Evolutionary conservation across 2,329 filamentous ascomycete genomes (phyloP), one percentile per base, ranked within the genome.

Genomic region (Neocucurbitaria cava): DNA sequence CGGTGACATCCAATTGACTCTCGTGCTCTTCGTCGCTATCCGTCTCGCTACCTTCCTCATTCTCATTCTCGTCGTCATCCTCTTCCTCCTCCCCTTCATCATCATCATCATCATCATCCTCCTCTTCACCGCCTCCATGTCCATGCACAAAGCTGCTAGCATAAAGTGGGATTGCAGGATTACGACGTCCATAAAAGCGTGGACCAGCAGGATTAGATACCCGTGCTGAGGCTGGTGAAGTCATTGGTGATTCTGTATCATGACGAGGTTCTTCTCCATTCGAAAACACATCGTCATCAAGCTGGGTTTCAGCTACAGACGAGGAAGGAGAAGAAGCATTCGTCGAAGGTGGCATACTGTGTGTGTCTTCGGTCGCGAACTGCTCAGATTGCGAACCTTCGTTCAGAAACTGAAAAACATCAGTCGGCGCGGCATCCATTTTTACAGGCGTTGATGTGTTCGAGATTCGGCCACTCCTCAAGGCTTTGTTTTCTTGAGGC

Each of bases 61-160:
- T 52, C 3, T 57, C 54, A 15, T 56, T 42, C 28, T 58, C 55
- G 20, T 40, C 47, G 13, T 57, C 52, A 23, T 58, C 61, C 23
- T 52, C 51, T 21, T 64, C 52, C n/a, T 53, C 46, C 2, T 44
- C 49, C n/a, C 54, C 55, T n/a, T 61, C 39, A 4, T 61, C 48
- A 17, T 57, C 48, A 11, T 59, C 43, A 30, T 52, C 47, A 10
- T 57, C 49, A 17, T 52, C 47, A 18, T 62, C 52, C 24, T 55
- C 52, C 7, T 53, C 46, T 42, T 54, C 62, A 4, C 63, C 56
- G 40, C 59, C 45, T 24, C 59, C 57, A 40, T 67, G 64, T 15
- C 65, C 61, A 52, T 65, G 61, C 17, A 72, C 67, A 47, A 75
- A 70, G 57, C 70, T 73, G 43, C 70, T 70, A 31, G 66, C 68